Conservation (phyloP, 2,329 filamentous ascomycete genomes). For the Xylaria sp. region DNA sequence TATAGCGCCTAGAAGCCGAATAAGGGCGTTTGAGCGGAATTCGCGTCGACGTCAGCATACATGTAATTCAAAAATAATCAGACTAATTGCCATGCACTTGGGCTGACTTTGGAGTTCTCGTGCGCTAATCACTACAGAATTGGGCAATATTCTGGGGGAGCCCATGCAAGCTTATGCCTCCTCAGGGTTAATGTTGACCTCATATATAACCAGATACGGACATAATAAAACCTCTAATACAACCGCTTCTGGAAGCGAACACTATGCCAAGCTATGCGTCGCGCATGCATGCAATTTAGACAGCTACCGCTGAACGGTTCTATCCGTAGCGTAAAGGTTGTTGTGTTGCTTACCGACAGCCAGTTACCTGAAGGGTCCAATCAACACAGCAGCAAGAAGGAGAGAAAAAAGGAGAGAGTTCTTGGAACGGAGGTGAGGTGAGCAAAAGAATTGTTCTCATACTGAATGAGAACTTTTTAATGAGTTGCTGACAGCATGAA, state of each 20-base stretch:
- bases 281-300: too few species aligned
- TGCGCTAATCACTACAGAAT: background rate
- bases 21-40: background rate
- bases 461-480: background rate
- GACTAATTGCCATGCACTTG: background rate
- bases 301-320: too few species aligned
- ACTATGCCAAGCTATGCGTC: too few species aligned
- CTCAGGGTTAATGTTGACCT: background rate
- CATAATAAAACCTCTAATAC: too few species aligned
- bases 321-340: too few species aligned
- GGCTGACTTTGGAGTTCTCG: too few species aligned
- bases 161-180: background rate
- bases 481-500: conserved; percentile 34
- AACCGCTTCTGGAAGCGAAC: too few species aligned
- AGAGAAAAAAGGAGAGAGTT: background rate
- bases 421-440: too few species aligned
- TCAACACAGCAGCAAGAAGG: background rate
- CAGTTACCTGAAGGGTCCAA: too few species aligned
- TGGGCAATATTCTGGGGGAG: background rate
- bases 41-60: conserved; percentile 18
- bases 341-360: too few species aligned
- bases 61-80: background rate
- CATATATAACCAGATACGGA: too few species aligned
- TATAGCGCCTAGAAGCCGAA: background rate
- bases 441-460: background rate